Percentiles rank a stretch among this genome's conserved stretches.
These are phyloP conservation scores for Aspergillus affinis DNA, from an alignment of 495 filamentous ascomycete species.

Conservation along the genomic window DNA sequence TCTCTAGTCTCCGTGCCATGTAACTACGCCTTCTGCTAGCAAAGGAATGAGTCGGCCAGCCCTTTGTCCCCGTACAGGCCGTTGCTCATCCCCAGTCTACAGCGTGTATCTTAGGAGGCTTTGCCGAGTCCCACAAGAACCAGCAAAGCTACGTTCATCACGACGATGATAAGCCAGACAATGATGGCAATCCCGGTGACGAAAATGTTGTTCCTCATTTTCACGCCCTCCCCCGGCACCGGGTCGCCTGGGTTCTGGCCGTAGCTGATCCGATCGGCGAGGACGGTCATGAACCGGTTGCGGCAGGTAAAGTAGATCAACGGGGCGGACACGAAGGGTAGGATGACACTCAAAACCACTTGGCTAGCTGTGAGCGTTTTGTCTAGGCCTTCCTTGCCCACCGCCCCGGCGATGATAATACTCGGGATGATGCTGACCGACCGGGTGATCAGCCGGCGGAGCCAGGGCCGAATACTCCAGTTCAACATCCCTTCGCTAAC, in stretches of 20 bases:
- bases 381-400: conserved; percentile 67
- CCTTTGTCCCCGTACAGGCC: neutral
- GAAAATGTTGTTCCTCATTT: conserved; percentile 64
- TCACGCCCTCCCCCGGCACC: conserved; percentile 30
- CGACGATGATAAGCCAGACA: conserved; percentile 66
- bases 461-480: conserved; percentile 69
- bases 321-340: conserved; percentile 81
- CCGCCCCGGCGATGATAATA: conserved; percentile 79
- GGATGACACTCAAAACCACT: conserved; percentile 74
- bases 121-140: conserved; percentile 65
- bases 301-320: conserved; percentile 85
- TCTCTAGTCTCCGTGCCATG: neutral
- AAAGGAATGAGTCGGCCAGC: neutral
- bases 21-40: neutral
- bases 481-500: conserved; percentile 75
- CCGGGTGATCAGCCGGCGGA: conserved; percentile 68
- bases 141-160: conserved; percentile 73
- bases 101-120: conserved; percentile 22
- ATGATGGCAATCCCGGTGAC: conserved; percentile 52
- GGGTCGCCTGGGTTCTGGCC: conserved; percentile 26
- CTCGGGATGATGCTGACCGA: conserved; percentile 75
- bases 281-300: conserved; percentile 78
- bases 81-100: neutral
- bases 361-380: conserved; percentile 76
- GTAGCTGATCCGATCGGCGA: conserved; percentile 26